Base-by-base conservation (phyloP, 441 rosid species). In the Omphalea diandra region DNA sequence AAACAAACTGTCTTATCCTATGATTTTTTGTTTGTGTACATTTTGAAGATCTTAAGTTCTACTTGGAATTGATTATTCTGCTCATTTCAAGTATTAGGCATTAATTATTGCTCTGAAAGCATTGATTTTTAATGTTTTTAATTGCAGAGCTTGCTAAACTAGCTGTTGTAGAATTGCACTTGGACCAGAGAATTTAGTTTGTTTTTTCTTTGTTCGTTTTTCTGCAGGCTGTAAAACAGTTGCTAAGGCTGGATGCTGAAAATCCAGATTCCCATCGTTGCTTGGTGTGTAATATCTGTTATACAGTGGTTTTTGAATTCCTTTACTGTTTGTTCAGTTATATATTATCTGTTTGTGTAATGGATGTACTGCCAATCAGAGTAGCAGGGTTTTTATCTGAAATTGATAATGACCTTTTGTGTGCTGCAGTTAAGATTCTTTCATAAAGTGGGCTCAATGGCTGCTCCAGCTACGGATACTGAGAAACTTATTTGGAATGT, bases 401-500 rank as follows among this genome's bases (percentile, higher is more conserved):
- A 75, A n/a, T 68, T 74, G 27, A 69, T 72, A 71, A 14, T 66
- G 63, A 58, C 76, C 68, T 68, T 78, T n/a, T 44, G 44, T 68
- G 38, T 43, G 40, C 76, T 81, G 77, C 91, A 96, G 99, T 82
- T 94, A 59, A 88, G 84, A 80, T 96, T 94, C 84, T 96, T 91
- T 81, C 91, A 89, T 73, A 84, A 80, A 78, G 88, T 85, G 67
- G 87, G 78, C 52, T 84, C 88, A 9, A 79, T 86, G 86, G 69
- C 80, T 83, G 71, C 88, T 77, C 91, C 99, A 22, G 86, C 76
- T 6, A 85, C 89, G 33, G 89, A 84, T 63, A 60, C 93, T 26
- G 96, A 86, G 83, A 94, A 94, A 77, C 97, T 96, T 76, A 82
- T 95, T 75, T 85, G 92, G 89, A 87, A 86, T 79, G 97, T 96